Conservation (phyloP, 108 stramenopile species). For the Cylindrotheca fusiformis region DNA sequence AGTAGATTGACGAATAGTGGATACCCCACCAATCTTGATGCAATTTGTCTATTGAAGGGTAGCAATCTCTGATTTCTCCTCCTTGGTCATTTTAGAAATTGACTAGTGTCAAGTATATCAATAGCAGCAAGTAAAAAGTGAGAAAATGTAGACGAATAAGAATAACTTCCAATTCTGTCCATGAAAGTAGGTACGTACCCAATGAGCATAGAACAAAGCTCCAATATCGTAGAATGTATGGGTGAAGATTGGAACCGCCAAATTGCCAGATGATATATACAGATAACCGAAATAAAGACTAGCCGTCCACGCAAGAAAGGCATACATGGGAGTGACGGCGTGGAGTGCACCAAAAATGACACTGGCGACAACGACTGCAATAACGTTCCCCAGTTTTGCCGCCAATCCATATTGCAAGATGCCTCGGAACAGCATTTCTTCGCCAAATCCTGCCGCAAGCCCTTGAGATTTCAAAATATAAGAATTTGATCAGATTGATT, state of each 20-base stretch:
- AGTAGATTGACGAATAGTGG: too few species aligned
- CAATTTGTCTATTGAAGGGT: too few species aligned
- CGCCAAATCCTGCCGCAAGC: constrained; percentile 76
- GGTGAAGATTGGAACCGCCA: constrained; percentile 74
- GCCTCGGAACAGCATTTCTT: constrained; percentile 89
- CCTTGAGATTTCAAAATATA: constrained; percentile 53
- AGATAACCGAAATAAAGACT: constrained; percentile 82
- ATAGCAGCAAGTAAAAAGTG: too few species aligned
- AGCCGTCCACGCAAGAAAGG: constrained; percentile 64
- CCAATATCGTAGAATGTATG: constrained; percentile 85
- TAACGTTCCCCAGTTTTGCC: constrained; percentile 8
- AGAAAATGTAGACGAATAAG: too few species aligned
- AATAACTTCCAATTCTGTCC: too few species aligned
- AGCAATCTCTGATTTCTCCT: constrained; percentile 2
- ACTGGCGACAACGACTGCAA: constrained; percentile 52
- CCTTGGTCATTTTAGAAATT: neutral
- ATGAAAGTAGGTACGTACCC: too few species aligned
- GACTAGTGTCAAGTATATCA: neutral
- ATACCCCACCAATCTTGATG: too few species aligned
- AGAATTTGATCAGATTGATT: constrained; percentile 7
- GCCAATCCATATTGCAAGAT: constrained; percentile 64
- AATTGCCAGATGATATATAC: constrained; percentile 53
- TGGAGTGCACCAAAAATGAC: constrained; percentile 79
- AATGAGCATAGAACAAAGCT: constrained; percentile 79
- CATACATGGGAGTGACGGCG: constrained; percentile 86